Base-by-base conservation (phyloP, 2,329 filamentous ascomycete genomes). In the Lasiodiplodia citricola region DNA sequence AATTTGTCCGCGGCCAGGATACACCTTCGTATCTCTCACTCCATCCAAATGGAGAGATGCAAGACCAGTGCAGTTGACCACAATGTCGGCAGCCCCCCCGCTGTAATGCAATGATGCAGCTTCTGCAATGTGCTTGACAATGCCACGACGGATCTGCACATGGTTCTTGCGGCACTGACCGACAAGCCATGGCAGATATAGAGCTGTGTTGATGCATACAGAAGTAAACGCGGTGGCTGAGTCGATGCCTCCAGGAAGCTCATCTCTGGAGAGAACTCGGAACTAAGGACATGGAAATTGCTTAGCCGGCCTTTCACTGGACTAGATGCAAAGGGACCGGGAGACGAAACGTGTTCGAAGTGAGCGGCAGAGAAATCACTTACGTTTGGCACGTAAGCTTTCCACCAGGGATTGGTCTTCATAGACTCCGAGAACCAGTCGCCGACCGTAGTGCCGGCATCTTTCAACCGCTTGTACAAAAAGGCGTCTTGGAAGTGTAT, bases 31-130 rank as follows among this genome's bases (percentile, higher is more conserved):
- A 76, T 98, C 95, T 79, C 87, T 84, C 0, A 98, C 94, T 47
- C 95, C 95, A 8, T 92, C 93, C 1, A 98, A 87, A 67, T 86
- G 90, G 54, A 86, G 86, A 0, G 94, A 90, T 8, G 90, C 86
- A 7, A 98, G 83, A 0, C 94, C 95, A 0, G 94, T 95, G 73
- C 93, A 92, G 77, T 98, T 98, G 73, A 98, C 83, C 1, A 97
- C 82, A 2, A 97, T 79, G 73, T 92, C 88, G 2, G 90, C 90
- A 57, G 82, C 78, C 11, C 82, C 79, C 1, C 87, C 86, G 1
- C 84, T 82, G 73, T 89, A 85, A 75, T 92, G 89, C 47, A 89
- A 78, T 0, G 75, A 74, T 0, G 87, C 83, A 0, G 93, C 93
- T 54, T 97, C 91, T 0, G 84, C 80, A 69, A 98, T 87, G 78